Conservation (phyloP, 495 filamentous ascomycete species). For the Xylaria curta region DNA sequence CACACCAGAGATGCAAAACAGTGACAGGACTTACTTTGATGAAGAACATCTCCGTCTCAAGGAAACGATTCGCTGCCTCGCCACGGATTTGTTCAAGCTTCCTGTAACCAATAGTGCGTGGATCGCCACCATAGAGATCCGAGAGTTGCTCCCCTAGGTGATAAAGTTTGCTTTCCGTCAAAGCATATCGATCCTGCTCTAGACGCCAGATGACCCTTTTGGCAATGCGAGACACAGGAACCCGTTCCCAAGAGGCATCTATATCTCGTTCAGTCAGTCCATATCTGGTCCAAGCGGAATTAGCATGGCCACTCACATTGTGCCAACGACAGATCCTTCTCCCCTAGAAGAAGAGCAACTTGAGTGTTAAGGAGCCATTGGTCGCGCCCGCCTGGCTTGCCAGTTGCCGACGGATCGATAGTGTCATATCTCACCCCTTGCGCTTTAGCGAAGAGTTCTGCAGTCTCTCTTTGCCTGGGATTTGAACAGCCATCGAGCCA, state of each 20-base stretch:
- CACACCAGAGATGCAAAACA: background rate
- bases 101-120: slow-evolving; percentile 46
- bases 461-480: slow-evolving; percentile 53
- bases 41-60: slow-evolving; percentile 72
- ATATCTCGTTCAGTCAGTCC: slow-evolving; percentile 24
- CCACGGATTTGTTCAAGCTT: slow-evolving; percentile 47
- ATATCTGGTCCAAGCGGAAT: slow-evolving; percentile 1
- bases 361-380: slow-evolving; percentile 81
- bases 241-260: slow-evolving; percentile 73
- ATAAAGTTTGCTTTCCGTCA: slow-evolving; percentile 52
- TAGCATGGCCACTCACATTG: slow-evolving; percentile 62
- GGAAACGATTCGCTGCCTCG: slow-evolving; percentile 56
- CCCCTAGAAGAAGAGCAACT: slow-evolving; percentile 74
- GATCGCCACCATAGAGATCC: slow-evolving; percentile 49
- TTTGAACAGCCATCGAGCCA: slow-evolving; percentile 60
- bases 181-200: slow-evolving; percentile 55
- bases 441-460: slow-evolving; percentile 57
- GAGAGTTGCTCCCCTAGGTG: slow-evolving; percentile 52
- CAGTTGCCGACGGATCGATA: slow-evolving; percentile 54
- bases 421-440: slow-evolving; percentile 62
- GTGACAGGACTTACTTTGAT: slow-evolving; percentile 63
- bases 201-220: slow-evolving; percentile 58
- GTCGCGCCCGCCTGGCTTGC: slow-evolving; percentile 59
- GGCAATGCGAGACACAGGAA: slow-evolving; percentile 52
- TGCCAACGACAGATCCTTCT: slow-evolving; percentile 75